phyloP scores from a whole-genome alignment of 2,329 filamentous ascomycete genomes.

The Epichloe festucae region DNA sequence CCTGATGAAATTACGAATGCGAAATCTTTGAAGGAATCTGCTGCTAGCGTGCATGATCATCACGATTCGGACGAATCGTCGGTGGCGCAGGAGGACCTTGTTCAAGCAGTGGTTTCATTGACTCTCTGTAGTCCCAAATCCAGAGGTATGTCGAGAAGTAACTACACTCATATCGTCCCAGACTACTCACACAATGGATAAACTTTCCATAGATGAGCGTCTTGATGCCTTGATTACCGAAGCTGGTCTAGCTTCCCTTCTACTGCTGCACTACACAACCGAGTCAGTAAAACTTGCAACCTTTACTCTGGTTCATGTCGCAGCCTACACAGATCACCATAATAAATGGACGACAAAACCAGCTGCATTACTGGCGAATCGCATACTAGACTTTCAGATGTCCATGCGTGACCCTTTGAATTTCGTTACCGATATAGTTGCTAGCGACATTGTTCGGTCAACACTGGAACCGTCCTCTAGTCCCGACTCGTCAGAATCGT shows the following conservation, averaged over 20 bases:
- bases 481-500: neutral
- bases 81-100: neutral
- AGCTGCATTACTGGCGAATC: conserved; percentile 17
- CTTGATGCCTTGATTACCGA: conserved; percentile 11
- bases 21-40: neutral
- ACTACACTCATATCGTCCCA: neutral
- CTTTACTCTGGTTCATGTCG: conserved; percentile 17
- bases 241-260: conserved; percentile 16
- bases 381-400: conserved; percentile 20
- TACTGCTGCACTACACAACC: conserved; percentile 10
- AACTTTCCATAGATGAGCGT: neutral
- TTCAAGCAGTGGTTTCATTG: neutral
- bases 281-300: conserved; percentile 5
- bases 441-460: conserved; percentile 51
- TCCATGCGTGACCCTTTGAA: conserved; percentile 4
- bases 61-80: neutral
- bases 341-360: conserved; percentile 26
- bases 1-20: neutral
- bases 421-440: conserved; percentile 42
- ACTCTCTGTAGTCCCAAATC: neutral
- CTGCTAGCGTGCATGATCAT: neutral
- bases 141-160: neutral
- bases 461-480: conserved; percentile 46
- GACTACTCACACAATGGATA: neutral
- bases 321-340: conserved; percentile 18